Base-by-base conservation (phyloP, 2,329 filamentous ascomycete species). In the Juglanconis juglandina region DNA sequence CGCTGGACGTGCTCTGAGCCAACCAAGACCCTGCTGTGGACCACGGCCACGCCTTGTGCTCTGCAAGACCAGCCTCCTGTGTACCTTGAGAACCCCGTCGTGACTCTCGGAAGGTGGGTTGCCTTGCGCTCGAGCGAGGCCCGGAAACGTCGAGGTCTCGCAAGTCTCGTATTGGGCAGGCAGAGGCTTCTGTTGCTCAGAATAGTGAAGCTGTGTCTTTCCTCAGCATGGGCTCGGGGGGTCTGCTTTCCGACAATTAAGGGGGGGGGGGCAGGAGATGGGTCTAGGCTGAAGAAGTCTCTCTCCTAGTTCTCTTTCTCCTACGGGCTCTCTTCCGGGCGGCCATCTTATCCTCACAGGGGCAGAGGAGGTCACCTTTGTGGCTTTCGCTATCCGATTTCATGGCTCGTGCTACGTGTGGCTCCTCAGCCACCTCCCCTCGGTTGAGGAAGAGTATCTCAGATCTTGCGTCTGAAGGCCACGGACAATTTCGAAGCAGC, bases 131-230 rank as follows among this genome's bases (percentile, higher is more conserved):
- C 24, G 24, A 47, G 44, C n/a, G 44, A 10, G 44, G 9, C 13
- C 9, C n/a, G 44, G 44, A 47, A 30, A 47, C n/a, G 30, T 53
- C 51, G 11, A 44, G 44, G 51, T 53, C 37, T 53, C 51, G 24
- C 51, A 53, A 41, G 10, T 34, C 39, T 44, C 52, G 52, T 44
- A 53, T 44, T 42, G 52, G 52, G 52, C 51, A 53, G 51, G 51
- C 37, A 44, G n/a, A 17, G 32, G 42, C 53, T 55, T 9, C n/a
- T 14, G 42, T 55, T n/a, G 10, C 39, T 42, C 52, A 53, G 41
- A 34, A 42, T 14, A 9, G 24, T 50, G 48, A 35, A 50, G 48
- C 48, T 42, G 11, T 24, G 11, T 42, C 39, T 50, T 34, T 50
- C 48, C 32, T 50, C 52, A 46, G 39, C 30, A 53, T 33, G 39